Conservation (phyloP, 2,329 filamentous ascomycete species). For the Phaeosphaeriaceae sp. region DNA sequence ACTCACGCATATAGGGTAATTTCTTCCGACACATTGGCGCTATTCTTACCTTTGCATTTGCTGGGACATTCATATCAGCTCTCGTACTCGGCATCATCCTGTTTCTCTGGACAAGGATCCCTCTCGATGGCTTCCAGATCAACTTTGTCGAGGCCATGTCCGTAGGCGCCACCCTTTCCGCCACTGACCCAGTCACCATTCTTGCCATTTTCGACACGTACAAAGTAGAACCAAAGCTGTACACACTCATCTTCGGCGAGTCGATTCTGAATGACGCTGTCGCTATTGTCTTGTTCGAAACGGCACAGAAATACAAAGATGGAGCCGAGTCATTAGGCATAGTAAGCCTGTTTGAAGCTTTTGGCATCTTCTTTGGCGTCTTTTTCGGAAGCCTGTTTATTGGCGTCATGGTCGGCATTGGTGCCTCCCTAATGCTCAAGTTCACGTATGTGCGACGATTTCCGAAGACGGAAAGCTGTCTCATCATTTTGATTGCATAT, state of each 20-base stretch:
- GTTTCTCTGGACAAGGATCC: slow-evolving; percentile 86
- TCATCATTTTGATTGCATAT: slow-evolving; percentile 93
- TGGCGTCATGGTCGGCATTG: slow-evolving; percentile 84
- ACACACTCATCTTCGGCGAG: slow-evolving; percentile 98
- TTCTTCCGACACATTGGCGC: slow-evolving; percentile 99
- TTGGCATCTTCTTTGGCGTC: slow-evolving; percentile 91
- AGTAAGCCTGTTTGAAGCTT: slow-evolving; percentile 85
- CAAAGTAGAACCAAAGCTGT: slow-evolving; percentile 98
- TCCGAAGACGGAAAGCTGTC: slow-evolving; percentile 94
- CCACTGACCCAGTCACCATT: slow-evolving; percentile 96
- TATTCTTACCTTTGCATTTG: slow-evolving; percentile 96
- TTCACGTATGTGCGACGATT: slow-evolving; percentile 92
- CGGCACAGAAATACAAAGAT: slow-evolving; percentile 88
- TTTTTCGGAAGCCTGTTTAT: slow-evolving; percentile 96
- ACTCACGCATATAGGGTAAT: slow-evolving; percentile 67
- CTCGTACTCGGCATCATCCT: slow-evolving; percentile 90
- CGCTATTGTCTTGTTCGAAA: slow-evolving; percentile 98
- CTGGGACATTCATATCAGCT: slow-evolving; percentile 94
- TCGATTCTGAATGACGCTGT: slow-evolving; percentile 98
- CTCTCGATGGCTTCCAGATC: slow-evolving; percentile 83
- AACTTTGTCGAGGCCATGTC: slow-evolving; percentile 95
- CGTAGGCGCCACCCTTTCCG: slow-evolving; percentile 93
- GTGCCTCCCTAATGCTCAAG: slow-evolving; percentile 86
- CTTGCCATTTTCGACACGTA: slow-evolving; percentile 99
- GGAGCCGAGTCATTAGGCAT: slow-evolving; percentile 74